These are phyloP conservation scores for Talaromyces atroroseus DNA, from an alignment of 2,329 filamentous ascomycete species.

Conservation along the genomic window DNA sequence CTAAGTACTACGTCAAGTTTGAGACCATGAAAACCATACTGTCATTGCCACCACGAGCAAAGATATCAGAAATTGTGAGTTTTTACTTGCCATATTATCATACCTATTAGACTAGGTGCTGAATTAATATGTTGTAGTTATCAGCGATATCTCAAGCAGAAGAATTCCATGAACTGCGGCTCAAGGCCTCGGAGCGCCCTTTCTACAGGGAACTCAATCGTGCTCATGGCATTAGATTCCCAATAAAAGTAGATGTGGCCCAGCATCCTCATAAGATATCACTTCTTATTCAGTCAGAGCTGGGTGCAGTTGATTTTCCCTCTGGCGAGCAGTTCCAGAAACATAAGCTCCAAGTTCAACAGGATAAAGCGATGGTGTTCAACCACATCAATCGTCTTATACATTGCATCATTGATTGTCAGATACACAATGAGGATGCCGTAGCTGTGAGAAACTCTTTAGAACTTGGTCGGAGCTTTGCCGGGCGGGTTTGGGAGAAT, in stretches of 20 bases:
- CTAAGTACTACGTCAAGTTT: constrained; percentile 73
- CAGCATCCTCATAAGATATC: constrained; percentile 68
- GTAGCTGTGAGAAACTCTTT: constrained; percentile 63
- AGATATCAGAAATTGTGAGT: constrained; percentile 63
- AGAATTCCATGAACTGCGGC: constrained; percentile 68
- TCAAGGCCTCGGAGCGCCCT: constrained; percentile 63
- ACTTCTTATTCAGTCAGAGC: constrained; percentile 68
- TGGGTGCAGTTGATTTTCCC: constrained; percentile 61
- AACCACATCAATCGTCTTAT: constrained; percentile 64
- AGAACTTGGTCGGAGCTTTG: constrained; percentile 70
- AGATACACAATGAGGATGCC: constrained; percentile 59
- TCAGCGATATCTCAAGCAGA: constrained; percentile 60
- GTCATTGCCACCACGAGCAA: constrained; percentile 54
- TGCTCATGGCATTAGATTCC: constrained; percentile 61
- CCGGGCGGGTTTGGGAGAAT: constrained; percentile 75
- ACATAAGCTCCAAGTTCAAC: constrained; percentile 52
- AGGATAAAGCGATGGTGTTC: constrained; percentile 61
- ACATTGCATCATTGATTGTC: constrained; percentile 71
- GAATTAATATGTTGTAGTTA: constrained; percentile 47
- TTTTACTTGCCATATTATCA: neutral
- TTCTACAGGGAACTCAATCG: constrained; percentile 69
- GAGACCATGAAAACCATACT: constrained; percentile 71
- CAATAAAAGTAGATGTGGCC: constrained; percentile 62
- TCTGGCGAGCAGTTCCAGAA: constrained; percentile 53
- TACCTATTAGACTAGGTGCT: neutral